Base-by-base conservation (phyloP, 148 eudicot species). In the Amaranthus cruentus region DNA sequence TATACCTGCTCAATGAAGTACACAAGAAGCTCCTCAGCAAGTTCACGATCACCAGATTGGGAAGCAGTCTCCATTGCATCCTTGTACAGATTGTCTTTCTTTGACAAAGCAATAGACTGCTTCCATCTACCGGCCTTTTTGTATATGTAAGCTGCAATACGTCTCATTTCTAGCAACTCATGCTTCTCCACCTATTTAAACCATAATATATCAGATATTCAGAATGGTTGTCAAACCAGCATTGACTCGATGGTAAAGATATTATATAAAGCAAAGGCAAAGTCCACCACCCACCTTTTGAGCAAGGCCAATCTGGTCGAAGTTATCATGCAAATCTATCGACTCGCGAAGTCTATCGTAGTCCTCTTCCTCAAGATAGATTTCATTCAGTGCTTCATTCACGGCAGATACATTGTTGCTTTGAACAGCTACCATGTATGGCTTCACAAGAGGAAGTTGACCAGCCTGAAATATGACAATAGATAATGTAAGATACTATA, bases 21-120 rank as follows among this genome's bases (percentile, higher is more conserved):
- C 66, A 91, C 88, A 78, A 91, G 98, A 82, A 91, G 82, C 85
- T 91, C 98, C 78, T 93, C 98, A 7, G 98, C 97, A 75, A 93
- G 92, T 81, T 93, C 98, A 78, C 98, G 91, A 66, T 93, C 97
- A 60, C 98, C 98, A 76, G 98, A 93, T 63, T 93, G 98, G 50
- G 98, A 93, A n/a, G 95, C 94, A 50, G 97, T 93, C 81, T 93
- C 98, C 98, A 93, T 93, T 66, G 97, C 97, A 84, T 93, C 98
- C 80, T 89, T 93, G 88, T 91, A 93, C 46, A 86, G 87, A 71
- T 82, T 87, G 79, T 93, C 97, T 75, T 91, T 93, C 88, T 93
- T 93, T 46, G 98, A 93, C 86, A 93, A 76, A 49, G 95, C 88
- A 78, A 93, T 93, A 21, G 98, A 93, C 70, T 87, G 98, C 95